Base-by-base conservation (phyloP, 1,284 basidiomycete species). In the Rhizoctonia solani region DNA sequence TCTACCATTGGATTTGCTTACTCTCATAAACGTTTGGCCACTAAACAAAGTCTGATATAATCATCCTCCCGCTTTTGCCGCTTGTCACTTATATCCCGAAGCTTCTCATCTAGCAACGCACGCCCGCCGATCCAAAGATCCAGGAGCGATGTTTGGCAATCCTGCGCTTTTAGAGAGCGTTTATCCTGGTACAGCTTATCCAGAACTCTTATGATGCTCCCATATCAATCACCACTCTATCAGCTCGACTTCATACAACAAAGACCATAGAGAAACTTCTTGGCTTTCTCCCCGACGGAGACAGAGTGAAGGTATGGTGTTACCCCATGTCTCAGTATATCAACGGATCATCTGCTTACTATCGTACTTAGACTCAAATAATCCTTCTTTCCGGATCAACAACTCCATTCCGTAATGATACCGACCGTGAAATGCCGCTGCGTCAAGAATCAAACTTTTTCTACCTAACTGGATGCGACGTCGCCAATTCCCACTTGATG, bases 401-500 rank as follows among this genome's bases (percentile, higher is more conserved):
- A 3, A 87, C 84, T 4, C 79, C 83, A 0, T 92, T 82, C 74
- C 81, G 93, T 68, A 87, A 95, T 75, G 93, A 96, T 75, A 95
- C 93, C 2, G 94, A 97, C 75, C 84, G 93, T 56, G 93, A 95
- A 77, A 79, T 93, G 53, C 77, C 82, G 0, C 94, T 93, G 76
- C 86, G 87, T 72, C 76, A 87, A 79, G 92, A 95, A 78, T 89
- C 88, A 72, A 95, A 95, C 78, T 96, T 95, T 76, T 89, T 85
- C 78, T 95, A 93, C 75, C 81, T 95, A 4, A 85, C 91, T 0
- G 92, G 92, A 69, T 92, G 89, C 77, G 79, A 82, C 50, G 82
- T 93, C 1, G 89, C 92, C 19, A 76, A 75, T 0, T 87, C 90
- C 0, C 86, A 84, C 68, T 76, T 94, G 8, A 77, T 93, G n/a